Percentiles rank a stretch among this genome's conserved stretches.
phyloP scores from a whole-genome alignment of 2,329 filamentous ascomycete genomes.

The Fusarium coffeatum region DNA sequence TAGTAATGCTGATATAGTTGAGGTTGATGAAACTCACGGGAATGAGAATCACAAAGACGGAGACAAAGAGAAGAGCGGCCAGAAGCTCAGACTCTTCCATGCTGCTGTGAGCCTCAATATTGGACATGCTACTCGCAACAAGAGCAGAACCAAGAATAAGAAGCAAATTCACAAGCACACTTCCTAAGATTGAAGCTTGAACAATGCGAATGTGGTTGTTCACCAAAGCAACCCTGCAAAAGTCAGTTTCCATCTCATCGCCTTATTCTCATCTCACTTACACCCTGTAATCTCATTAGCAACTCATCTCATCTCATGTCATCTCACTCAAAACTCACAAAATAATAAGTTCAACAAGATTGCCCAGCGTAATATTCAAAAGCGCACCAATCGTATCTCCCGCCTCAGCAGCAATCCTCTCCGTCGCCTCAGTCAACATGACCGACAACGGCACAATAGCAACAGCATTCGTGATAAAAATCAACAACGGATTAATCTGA shows the following conservation, averaged over 20 bases:
- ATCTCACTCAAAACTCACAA: slow-evolving; percentile 53
- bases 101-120: slow-evolving; percentile 68
- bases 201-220: slow-evolving; percentile 78
- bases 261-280: slow-evolving; percentile 38
- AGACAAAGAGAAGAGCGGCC: slow-evolving; percentile 53
- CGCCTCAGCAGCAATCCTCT: slow-evolving; percentile 66
- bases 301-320: slow-evolving; percentile 3
- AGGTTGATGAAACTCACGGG: slow-evolving; percentile 44
- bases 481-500: slow-evolving; percentile 51
- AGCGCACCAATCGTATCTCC: slow-evolving; percentile 70
- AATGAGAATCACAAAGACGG: slow-evolving; percentile 54
- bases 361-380: slow-evolving; percentile 71
- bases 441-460: slow-evolving; percentile 70
- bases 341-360: slow-evolving; percentile 72
- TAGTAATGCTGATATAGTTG: fast-evolving
- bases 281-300: slow-evolving; percentile 51
- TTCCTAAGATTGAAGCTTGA: slow-evolving; percentile 80
- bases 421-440: slow-evolving; percentile 68
- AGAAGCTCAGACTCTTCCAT: slow-evolving; percentile 51
- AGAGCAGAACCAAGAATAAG: slow-evolving; percentile 82
- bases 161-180: slow-evolving; percentile 80
- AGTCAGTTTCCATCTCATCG: slow-evolving; percentile 25
- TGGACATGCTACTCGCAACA: slow-evolving; percentile 74
- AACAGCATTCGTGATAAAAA: slow-evolving; percentile 71
- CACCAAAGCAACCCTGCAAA: slow-evolving; percentile 59